Evolutionary conservation across 805 yeast genomes (phyloP).

Genomic region (Saccharomycopsis fermentans): DNA sequence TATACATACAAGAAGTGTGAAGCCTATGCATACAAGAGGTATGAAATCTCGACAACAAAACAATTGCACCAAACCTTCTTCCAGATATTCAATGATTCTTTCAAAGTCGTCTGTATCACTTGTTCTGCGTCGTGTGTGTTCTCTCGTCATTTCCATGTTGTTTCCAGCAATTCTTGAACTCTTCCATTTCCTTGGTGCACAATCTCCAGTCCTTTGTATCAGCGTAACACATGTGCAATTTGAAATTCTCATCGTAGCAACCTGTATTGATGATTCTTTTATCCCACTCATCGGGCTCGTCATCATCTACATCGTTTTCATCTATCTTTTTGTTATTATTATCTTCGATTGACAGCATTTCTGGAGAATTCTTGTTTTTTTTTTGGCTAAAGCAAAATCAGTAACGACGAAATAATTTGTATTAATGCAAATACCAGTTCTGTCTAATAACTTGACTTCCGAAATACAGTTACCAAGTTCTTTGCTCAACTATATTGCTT

Average conservation of each 20-base stretch:
- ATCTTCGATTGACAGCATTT: background rate
- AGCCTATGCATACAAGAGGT: no score
- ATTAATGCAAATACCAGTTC: no score
- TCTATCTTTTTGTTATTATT: background rate
- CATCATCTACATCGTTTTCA: conserved; percentile 30
- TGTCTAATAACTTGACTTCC: no score
- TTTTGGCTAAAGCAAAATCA: no score
- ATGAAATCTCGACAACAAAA: no score
- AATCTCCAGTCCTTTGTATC: conserved; percentile 76
- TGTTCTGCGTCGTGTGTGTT: conserved; percentile 6
- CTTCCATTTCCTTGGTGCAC: conserved; percentile 42
- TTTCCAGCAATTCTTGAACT: conserved; percentile 18
- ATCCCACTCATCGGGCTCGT: conserved; percentile 73
- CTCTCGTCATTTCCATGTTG: conserved; percentile 11
- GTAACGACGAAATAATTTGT: no score
- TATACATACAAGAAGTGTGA: no score
- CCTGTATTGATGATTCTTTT: conserved; percentile 65
- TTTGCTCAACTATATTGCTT: no score
- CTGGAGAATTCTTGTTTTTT: no score
- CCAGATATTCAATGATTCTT: no score
- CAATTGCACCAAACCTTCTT: no score
- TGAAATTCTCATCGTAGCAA: conserved; percentile 62
- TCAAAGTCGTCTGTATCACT: background rate
- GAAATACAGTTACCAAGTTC: no score
- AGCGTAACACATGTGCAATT: conserved; percentile 66